Conservation (phyloP, 768 basidiomycete species). For the Mycena pura region DNA sequence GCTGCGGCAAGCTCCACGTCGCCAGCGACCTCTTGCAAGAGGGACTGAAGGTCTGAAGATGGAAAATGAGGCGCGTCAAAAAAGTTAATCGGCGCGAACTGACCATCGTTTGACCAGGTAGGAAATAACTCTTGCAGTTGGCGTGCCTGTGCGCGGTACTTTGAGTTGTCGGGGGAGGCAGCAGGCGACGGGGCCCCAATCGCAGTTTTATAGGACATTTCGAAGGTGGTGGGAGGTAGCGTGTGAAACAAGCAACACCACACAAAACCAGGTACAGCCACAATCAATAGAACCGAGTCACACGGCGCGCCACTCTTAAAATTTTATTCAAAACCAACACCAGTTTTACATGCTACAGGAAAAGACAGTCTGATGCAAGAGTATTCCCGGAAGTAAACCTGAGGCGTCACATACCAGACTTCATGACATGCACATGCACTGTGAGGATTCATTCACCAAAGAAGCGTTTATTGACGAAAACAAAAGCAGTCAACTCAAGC, state of each 20-base stretch:
- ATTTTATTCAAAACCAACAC: too few species aligned
- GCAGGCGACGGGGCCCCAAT: constrained; percentile 46
- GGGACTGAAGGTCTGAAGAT: constrained; percentile 66
- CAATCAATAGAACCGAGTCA: too few species aligned
- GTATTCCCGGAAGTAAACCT: too few species aligned
- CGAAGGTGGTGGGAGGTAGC: not conserved
- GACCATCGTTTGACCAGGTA: constrained; percentile 73
- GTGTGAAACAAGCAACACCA: not conserved
- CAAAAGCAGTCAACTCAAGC: too few species aligned
- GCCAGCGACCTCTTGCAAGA: constrained; percentile 71
- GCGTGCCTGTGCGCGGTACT: constrained; percentile 59
- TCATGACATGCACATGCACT: too few species aligned
- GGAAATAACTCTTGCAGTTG: constrained; percentile 79
- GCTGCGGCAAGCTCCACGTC: constrained; percentile 73
- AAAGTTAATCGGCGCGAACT: constrained; percentile 21
- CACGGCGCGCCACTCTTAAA: too few species aligned
- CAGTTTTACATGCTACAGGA: too few species aligned
- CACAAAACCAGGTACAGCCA: not conserved
- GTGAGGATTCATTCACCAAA: too few species aligned
- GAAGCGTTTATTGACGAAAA: too few species aligned
- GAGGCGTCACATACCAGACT: too few species aligned
- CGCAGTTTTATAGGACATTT: constrained; percentile 62
- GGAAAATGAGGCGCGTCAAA: constrained; percentile 35
- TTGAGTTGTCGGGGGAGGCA: constrained; percentile 44
- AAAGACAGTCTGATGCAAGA: too few species aligned